Evolutionary conservation across 305 asterid genomes (phyloP).

Genomic region (Fraxinus xanthoxyloides): DNA sequence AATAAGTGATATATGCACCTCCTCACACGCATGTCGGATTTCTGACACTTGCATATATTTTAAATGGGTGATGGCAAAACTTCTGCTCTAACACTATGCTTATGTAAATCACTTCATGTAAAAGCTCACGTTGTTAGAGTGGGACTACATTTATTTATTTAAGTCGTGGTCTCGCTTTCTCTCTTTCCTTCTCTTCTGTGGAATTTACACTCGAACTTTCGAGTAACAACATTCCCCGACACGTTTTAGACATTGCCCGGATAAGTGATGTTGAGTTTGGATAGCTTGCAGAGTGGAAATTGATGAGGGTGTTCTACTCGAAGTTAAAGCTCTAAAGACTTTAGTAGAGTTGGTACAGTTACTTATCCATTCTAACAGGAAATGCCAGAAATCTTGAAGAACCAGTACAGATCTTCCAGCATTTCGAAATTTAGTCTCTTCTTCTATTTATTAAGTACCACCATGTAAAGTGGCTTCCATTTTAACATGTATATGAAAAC

Average conservation of each 20-base stretch:
- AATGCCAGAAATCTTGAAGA: neutral
- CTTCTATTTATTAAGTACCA: neutral
- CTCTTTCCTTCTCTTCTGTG: neutral
- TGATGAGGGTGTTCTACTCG: neutral
- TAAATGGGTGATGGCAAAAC: neutral
- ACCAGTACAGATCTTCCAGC: neutral
- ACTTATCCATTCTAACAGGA: neutral
- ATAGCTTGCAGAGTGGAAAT: neutral
- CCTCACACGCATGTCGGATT: neutral
- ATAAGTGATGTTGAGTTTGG: neutral
- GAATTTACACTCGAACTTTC: neutral
- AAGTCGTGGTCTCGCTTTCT: neutral
- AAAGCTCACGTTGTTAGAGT: neutral
- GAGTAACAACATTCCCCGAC: neutral
- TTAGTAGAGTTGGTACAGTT: neutral
- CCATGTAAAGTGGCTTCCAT: neutral
- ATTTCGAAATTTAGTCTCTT: neutral
- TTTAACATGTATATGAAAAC: neutral
- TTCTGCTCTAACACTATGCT: neutral
- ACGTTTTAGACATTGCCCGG: neutral
- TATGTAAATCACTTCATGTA: neutral
- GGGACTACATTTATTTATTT: neutral
- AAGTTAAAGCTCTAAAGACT: neutral
- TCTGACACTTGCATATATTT: neutral
- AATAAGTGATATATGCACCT: neutral